Percentiles rank a stretch among this genome's conserved stretches.
Conservation (phyloP, 805 yeast genomes). For the Candida anglica region DNA sequence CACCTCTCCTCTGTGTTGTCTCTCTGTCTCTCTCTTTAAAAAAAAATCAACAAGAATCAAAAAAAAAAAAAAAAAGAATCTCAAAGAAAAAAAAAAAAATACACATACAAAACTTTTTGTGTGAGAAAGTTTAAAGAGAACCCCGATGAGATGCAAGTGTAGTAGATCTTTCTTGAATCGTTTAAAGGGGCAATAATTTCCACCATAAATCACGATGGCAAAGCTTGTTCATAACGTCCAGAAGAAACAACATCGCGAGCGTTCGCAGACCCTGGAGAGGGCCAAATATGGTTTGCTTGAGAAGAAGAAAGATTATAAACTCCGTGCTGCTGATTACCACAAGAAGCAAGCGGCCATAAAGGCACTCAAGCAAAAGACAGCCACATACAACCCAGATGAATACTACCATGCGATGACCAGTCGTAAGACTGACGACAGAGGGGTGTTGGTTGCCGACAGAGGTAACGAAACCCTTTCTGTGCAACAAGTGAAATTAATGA, state of each 20-base stretch:
- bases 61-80: no score
- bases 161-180: no score
- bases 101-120: no score
- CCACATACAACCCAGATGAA: conserved; percentile 85
- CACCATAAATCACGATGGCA: no score
- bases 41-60: no score
- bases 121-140: no score
- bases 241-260: conserved; percentile 93
- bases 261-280: conserved; percentile 80
- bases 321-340: conserved; percentile 55
- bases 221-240: conserved; percentile 85
- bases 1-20: no score
- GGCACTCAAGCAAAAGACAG: conserved; percentile 68
- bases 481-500: conserved; percentile 78
- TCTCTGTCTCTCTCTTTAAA: no score
- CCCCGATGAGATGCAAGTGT: no score
- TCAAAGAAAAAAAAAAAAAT: no score
- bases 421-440: conserved; percentile 62
- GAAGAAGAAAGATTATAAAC: conserved; percentile 61
- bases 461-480: conserved; percentile 56
- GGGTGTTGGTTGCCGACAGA: conserved; percentile 64
- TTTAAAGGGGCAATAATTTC: no score
- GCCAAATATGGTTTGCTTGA: conserved; percentile 80
- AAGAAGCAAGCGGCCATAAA: conserved; percentile 62
- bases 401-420: conserved; percentile 91